Conservation (phyloP, 1,139 yeast species). For the Hemisphaericaspora xylanilytica region DNA sequence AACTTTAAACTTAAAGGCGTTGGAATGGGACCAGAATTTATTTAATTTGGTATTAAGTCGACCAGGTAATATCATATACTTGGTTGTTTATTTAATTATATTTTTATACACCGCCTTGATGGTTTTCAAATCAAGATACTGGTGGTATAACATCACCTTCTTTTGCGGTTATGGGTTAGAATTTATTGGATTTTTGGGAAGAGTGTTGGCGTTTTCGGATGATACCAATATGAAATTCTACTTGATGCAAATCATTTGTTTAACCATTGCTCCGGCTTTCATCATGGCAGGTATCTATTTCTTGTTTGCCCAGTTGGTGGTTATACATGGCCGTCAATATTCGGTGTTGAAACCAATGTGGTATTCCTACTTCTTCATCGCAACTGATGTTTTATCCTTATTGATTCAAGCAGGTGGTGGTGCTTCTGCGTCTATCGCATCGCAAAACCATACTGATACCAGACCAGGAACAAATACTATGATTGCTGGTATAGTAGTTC, state of each 20-base stretch:
- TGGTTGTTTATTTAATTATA: constrained; percentile 24
- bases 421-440: constrained; percentile 65
- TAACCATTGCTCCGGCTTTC: constrained; percentile 86
- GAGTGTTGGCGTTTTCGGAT: constrained; percentile 44
- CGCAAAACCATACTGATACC: constrained; percentile 34
- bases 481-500: constrained; percentile 81
- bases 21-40: constrained; percentile 27
- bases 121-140: constrained; percentile 24
- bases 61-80: constrained; percentile 33
- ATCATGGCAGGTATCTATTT: constrained; percentile 86
- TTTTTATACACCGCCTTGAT: constrained; percentile 21
- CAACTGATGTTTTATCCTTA: constrained; percentile 66
- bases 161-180: constrained; percentile 29
- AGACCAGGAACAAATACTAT: constrained; percentile 67
- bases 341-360: constrained; percentile 70
- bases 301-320: constrained; percentile 68
- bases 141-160: constrained; percentile 31
- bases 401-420: constrained; percentile 81
- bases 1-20: constrained; percentile 31
- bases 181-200: constrained; percentile 67
- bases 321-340: constrained; percentile 62
- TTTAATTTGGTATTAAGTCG: constrained; percentile 23
- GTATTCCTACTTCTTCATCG: constrained; percentile 68
- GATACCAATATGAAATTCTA: constrained; percentile 44
- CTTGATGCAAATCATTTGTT: constrained; percentile 63